Evolutionary conservation across 108 stramenopile species (phyloP).

Genomic region (Nitzschia inconspicua): DNA sequence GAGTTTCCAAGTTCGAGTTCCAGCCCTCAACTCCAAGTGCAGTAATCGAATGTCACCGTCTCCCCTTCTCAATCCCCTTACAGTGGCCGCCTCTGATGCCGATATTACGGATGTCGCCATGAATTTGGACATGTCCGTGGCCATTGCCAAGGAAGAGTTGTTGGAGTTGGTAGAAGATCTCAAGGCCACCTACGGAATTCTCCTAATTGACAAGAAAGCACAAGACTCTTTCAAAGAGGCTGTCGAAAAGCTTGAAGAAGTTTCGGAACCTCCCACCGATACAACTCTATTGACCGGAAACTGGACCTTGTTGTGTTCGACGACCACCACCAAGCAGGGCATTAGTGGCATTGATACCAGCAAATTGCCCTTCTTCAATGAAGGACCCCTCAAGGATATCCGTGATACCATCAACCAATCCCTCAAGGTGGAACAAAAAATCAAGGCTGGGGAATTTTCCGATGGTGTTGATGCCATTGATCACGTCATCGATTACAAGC

Average conservation of each 20-base stretch:
- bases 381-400: conserved; percentile 33
- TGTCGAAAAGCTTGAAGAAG: conserved; percentile 30
- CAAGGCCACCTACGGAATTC: conserved; percentile 19
- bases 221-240: conserved; percentile 32
- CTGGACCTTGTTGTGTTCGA: conserved; percentile 64
- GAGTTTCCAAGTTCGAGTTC: too few relatives aligned
- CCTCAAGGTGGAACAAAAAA: conserved; percentile 57
- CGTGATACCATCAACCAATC: conserved; percentile 35
- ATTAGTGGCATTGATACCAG: conserved; percentile 19
- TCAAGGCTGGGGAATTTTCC: conserved; percentile 25
- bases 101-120: background rate
- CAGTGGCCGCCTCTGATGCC: background rate
- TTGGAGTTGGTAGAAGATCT: conserved; percentile 11
- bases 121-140: conserved; percentile 1
- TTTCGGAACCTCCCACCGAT: conserved; percentile 11
- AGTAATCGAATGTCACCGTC: too few relatives aligned
- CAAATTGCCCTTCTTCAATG: conserved; percentile 41
- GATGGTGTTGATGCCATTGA: conserved; percentile 53
- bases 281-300: conserved; percentile 43
- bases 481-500: conserved; percentile 63
- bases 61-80: too few relatives aligned
- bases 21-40: too few relatives aligned
- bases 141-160: conserved; percentile 13
- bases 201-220: conserved; percentile 23
- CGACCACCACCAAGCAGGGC: conserved; percentile 20